Percentiles rank a stretch among this genome's conserved stretches.
phyloP scores from a whole-genome alignment of 2,329 filamentous ascomycete genomes.

The Colletotrichum graminicola region DNA sequence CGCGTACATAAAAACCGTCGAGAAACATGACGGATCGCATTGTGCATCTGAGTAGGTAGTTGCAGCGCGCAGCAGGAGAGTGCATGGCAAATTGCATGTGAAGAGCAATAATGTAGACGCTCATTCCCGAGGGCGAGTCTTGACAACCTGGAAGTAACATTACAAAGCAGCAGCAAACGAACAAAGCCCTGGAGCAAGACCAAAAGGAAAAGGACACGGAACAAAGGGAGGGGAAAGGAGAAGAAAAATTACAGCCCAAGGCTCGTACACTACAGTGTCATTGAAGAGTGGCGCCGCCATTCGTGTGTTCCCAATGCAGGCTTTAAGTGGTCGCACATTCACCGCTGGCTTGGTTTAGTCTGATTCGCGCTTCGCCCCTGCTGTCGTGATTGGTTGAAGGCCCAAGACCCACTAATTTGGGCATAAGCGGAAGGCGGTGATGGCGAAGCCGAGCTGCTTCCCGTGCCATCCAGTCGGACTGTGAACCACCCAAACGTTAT shows the following conservation, averaged over 20 bases:
- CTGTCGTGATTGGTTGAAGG: slow-evolving; percentile 16
- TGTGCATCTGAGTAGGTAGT: not conserved
- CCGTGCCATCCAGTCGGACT: slow-evolving; percentile 34
- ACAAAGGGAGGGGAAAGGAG: not conserved
- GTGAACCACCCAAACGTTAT: slow-evolving; percentile 11
- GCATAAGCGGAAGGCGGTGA: slow-evolving; percentile 40
- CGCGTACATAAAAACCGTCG: not conserved
- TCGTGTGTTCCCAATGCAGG: slow-evolving; percentile 17
- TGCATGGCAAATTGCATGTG: not conserved
- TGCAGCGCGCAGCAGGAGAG: not conserved
- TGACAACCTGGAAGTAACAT: not conserved
- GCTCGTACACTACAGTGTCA: slow-evolving; percentile 22
- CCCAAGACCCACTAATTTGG: slow-evolving; percentile 4
- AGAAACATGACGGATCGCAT: not conserved
- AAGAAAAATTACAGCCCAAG: not conserved
- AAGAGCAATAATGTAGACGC: not conserved
- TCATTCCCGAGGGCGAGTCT: not conserved
- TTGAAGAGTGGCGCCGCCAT: slow-evolving; percentile 11
- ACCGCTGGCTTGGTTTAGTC: slow-evolving; percentile 29
- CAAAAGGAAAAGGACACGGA: not conserved
- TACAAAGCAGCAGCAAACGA: not conserved
- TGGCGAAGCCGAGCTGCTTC: slow-evolving; percentile 29
- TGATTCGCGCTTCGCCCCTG: slow-evolving; percentile 32
- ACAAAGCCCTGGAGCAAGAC: too few species aligned
- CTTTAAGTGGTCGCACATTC: slow-evolving; percentile 13